Evolutionary conservation across 1,284 basidiomycete species (phyloP), one percentile per base, ranked within the genome.

Genomic region (Meripilus lineatus): DNA sequence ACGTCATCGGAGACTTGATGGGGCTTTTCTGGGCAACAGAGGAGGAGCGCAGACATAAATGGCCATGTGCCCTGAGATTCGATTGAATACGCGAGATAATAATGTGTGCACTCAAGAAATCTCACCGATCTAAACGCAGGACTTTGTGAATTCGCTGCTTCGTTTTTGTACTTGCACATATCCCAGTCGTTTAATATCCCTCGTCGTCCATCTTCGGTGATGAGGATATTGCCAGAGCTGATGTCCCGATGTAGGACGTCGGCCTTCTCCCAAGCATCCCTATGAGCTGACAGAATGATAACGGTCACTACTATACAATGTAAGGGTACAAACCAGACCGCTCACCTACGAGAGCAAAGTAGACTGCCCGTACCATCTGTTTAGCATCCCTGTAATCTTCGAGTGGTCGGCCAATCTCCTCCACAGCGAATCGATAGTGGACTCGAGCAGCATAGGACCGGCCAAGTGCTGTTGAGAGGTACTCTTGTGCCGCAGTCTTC

Each of bases 41-140:
- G 20, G 13, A 32, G 34, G 6, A 25, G 21, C 17, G 33, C 42
- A 15, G 42, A 43, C 8, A 43, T 36, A 24, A 43, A 43, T 24
- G 8, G 7, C 42, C 42, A 43, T 37, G 42, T 43, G n/a, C 42
- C 42, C 42, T 43, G 20, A 13, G 22, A 3, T 18, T 7, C 14
- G 3, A 10, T 24, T 22, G 7, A 15, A 34, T 28, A 17, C 32
- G 10, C 40, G 13, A n/a, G n/a, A 21, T 23, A 38, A 22, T 10
- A n/a, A 38, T 8, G 18, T 11, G 18, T 14, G 34, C 10, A 36
- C 18, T 36, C 22, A 20, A 35, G 15, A 8, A n/a, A n/a, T n/a
- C n/a, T n/a, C n/a, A n/a, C n/a, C n/a, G n/a, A n/a, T n/a, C n/a
- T n/a, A n/a, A n/a, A n/a, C n/a, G n/a, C n/a, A n/a, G n/a, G n/a